Evolutionary conservation across 2,329 filamentous ascomycete genomes (phyloP).

Genomic region (Diaporthe ilicicola): DNA sequence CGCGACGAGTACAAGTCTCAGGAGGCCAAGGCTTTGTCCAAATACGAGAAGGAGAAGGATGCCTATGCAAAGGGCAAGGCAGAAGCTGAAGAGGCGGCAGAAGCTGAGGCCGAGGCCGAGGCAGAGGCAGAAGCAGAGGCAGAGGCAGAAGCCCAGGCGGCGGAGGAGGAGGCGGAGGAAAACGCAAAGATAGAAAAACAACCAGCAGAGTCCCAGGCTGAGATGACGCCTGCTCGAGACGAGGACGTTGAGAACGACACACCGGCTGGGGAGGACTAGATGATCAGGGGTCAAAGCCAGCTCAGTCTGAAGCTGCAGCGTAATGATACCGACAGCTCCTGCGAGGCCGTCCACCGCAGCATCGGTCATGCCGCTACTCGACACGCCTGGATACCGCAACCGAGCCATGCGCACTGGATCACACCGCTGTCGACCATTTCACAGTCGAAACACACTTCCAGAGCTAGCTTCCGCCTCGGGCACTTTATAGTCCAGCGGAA

Average conservation of each 20-base stretch:
- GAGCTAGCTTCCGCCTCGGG: no score
- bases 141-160: constrained; percentile 31
- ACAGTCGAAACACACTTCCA: neutral
- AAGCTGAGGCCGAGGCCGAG: constrained; percentile 21
- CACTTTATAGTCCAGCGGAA: neutral
- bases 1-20: constrained; percentile 59
- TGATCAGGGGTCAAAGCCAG: neutral
- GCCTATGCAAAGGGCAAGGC: constrained; percentile 40
- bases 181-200: constrained; percentile 18
- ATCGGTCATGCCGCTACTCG: neutral
- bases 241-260: constrained; percentile 60
- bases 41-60: constrained; percentile 55
- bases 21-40: constrained; percentile 49
- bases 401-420: neutral
- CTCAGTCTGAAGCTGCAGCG: neutral
- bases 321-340: neutral
- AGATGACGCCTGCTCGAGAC: constrained; percentile 47
- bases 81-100: constrained; percentile 31
- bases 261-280: constrained; percentile 23
- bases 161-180: constrained; percentile 26
- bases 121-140: constrained; percentile 10
- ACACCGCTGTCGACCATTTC: neutral
- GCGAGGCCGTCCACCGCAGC: neutral
- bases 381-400: neutral
- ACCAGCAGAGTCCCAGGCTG: constrained; percentile 33